These are phyloP conservation scores for Globisporangium solare DNA, from an alignment of 352 stramenopile genomes.

Conservation along the genomic window DNA sequence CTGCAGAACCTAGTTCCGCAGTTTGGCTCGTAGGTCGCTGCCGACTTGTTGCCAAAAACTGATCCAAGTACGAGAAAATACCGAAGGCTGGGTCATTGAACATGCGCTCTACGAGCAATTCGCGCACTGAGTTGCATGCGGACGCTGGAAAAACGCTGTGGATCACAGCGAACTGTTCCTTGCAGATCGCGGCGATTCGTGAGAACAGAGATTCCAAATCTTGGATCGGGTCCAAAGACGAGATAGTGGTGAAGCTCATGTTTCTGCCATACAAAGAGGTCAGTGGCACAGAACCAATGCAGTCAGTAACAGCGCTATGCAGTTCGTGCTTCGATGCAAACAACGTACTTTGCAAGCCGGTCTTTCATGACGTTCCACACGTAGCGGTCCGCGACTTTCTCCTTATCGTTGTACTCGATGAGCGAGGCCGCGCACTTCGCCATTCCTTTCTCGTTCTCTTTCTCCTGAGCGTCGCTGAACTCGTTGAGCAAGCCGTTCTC, in stretches of 20 bases:
- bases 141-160: slow-evolving; percentile 46
- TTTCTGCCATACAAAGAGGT: slow-evolving; percentile 7
- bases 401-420: slow-evolving; percentile 79
- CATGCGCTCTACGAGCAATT: slow-evolving; percentile 62
- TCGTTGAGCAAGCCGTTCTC: slow-evolving; percentile 71
- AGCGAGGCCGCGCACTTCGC: slow-evolving; percentile 56
- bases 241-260: slow-evolving; percentile 14
- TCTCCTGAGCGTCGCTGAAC: slow-evolving; percentile 72
- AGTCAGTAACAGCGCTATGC: too few species aligned
- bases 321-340: too few species aligned
- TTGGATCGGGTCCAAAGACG: slow-evolving; percentile 52
- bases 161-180: slow-evolving; percentile 68
- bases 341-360: slow-evolving; percentile 40
- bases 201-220: slow-evolving; percentile 58
- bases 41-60: slow-evolving; percentile 43
- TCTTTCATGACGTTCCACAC: slow-evolving; percentile 86
- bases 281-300: too few species aligned
- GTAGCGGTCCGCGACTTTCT: slow-evolving; percentile 77
- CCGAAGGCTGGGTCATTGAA: slow-evolving; percentile 81
- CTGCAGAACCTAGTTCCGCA: background rate
- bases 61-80: slow-evolving; percentile 70
- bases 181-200: slow-evolving; percentile 57
- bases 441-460: slow-evolving; percentile 43
- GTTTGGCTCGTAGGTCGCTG: slow-evolving; percentile 13
- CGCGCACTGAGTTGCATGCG: slow-evolving; percentile 40